Percentiles rank a stretch among this genome's conserved stretches.
phyloP scores from a whole-genome alignment of 2,329 filamentous ascomycete species.

The Thermoascus crustaceus region DNA sequence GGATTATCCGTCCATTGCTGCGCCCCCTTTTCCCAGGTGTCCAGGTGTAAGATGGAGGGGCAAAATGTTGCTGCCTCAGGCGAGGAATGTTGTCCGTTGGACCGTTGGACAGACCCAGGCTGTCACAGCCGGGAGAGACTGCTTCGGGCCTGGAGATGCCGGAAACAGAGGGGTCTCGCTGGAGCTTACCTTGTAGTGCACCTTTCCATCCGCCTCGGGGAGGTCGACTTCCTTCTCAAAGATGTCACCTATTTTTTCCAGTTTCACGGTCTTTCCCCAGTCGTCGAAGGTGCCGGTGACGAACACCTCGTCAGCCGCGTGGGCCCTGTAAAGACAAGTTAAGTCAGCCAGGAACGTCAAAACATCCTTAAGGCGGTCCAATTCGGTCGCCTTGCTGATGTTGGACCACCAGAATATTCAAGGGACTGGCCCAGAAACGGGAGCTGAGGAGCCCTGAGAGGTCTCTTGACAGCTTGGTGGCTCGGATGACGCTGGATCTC shows the following conservation, averaged over 20 bases:
- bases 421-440: too few relatives aligned
- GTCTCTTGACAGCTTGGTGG: too few relatives aligned
- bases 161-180: conserved; percentile 10
- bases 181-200: conserved; percentile 81
- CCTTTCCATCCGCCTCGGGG: conserved; percentile 58
- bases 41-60: too few relatives aligned
- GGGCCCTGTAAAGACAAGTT: conserved; percentile 54
- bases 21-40: too few relatives aligned
- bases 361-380: too few relatives aligned
- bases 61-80: too few relatives aligned
- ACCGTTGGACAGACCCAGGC: too few relatives aligned
- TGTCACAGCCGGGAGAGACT: neutral
- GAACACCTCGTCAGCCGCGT: conserved; percentile 76
- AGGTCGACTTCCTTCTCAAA: conserved; percentile 79
- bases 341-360: conserved; percentile 16
- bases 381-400: too few relatives aligned
- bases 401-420: too few relatives aligned
- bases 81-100: too few relatives aligned
- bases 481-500: neutral
- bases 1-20: too few relatives aligned
- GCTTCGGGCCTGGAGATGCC: conserved; percentile 1
- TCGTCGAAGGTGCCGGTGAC: conserved; percentile 94
- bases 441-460: too few relatives aligned
- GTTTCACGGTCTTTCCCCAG: conserved; percentile 79
- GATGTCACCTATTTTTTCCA: conserved; percentile 63